Percentiles rank a stretch among this genome's conserved stretches.
phyloP scores from a whole-genome alignment of 768 basidiomycete genomes.

The Grammothele lineata region DNA sequence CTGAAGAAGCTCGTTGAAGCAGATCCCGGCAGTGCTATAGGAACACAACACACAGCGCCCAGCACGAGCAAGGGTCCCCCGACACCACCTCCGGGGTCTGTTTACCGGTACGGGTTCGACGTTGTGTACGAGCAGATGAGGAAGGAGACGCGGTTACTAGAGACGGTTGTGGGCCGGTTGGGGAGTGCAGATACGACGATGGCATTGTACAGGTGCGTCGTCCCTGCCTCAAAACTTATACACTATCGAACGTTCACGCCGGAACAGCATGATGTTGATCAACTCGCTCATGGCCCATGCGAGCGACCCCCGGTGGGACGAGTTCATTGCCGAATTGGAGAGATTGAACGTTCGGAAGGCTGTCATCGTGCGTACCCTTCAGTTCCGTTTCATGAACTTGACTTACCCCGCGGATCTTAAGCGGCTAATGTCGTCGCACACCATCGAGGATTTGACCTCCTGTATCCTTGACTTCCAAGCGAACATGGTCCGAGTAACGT shows the following conservation, averaged over 20 bases:
- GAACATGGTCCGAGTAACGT: slow-evolving; percentile 73
- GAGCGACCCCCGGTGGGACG: slow-evolving; percentile 74
- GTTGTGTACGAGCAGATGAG: slow-evolving; percentile 81
- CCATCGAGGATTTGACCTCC: slow-evolving; percentile 76
- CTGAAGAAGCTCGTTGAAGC: slow-evolving; percentile 88
- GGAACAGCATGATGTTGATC: slow-evolving; percentile 79
- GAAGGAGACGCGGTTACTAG: slow-evolving; percentile 63
- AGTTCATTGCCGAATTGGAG: slow-evolving; percentile 73
- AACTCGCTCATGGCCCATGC: slow-evolving; percentile 80
- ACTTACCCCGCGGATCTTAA: slow-evolving; percentile 24
- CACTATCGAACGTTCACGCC: slow-evolving; percentile 9
- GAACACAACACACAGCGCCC: slow-evolving; percentile 38
- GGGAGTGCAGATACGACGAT: slow-evolving; percentile 82
- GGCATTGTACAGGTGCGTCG: slow-evolving; percentile 69
- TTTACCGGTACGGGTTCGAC: slow-evolving; percentile 81
- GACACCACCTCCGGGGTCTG: slow-evolving; percentile 55
- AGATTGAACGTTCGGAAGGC: slow-evolving; percentile 75
- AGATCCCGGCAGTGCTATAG: slow-evolving; percentile 65
- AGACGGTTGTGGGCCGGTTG: slow-evolving; percentile 77
- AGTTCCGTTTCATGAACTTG: slow-evolving; percentile 1
- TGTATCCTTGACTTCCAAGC: slow-evolving; percentile 87
- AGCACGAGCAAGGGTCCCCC: slow-evolving; percentile 60
- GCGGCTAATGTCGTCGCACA: slow-evolving; percentile 82
- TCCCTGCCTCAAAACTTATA: neutral
- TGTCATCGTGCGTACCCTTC: slow-evolving; percentile 57